phyloP scores from a whole-genome alignment of 75 land plant genomes.

The Selaginella moellendorffii region DNA sequence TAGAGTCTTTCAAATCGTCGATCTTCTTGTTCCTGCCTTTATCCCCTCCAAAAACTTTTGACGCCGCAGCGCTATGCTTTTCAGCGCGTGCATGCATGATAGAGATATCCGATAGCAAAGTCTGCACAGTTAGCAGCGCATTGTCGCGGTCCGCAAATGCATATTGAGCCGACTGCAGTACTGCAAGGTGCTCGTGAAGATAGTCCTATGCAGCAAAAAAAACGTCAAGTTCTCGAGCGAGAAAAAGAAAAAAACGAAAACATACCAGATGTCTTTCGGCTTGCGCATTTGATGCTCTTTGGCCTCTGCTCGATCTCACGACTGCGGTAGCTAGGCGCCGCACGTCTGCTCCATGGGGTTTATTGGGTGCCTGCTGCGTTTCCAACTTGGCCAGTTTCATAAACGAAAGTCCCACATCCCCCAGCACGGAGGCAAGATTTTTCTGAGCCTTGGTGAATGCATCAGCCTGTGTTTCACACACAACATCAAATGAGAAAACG shows the following conservation, averaged over 20 bases:
- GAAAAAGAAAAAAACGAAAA: background rate
- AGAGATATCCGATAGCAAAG: background rate
- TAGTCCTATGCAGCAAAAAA: slow-evolving; percentile 3
- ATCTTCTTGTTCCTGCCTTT: background rate
- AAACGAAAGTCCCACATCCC: background rate
- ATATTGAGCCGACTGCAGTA: background rate
- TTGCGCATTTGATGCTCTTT: background rate
- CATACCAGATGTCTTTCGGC: slow-evolving; percentile 5
- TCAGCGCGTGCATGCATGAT: background rate
- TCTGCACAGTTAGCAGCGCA: slow-evolving; percentile 4
- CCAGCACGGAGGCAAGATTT: background rate
- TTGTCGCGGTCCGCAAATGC: background rate
- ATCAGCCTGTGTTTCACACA: slow-evolving; percentile 4
- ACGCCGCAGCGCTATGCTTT: slow-evolving; percentile 4
- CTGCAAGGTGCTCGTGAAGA: background rate
- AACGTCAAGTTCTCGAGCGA: background rate
- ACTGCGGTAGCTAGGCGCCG: background rate
- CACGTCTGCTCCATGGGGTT: background rate
- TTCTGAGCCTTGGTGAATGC: background rate
- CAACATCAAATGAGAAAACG: background rate
- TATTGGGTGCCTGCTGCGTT: slow-evolving; percentile 1
- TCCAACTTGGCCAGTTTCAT: background rate
- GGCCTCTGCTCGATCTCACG: background rate
- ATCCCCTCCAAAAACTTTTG: slow-evolving; percentile 5
- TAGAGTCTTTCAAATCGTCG: slow-evolving; percentile 1